Conservation (phyloP, 345 rosid species). For the Carallia pectinifolia region DNA sequence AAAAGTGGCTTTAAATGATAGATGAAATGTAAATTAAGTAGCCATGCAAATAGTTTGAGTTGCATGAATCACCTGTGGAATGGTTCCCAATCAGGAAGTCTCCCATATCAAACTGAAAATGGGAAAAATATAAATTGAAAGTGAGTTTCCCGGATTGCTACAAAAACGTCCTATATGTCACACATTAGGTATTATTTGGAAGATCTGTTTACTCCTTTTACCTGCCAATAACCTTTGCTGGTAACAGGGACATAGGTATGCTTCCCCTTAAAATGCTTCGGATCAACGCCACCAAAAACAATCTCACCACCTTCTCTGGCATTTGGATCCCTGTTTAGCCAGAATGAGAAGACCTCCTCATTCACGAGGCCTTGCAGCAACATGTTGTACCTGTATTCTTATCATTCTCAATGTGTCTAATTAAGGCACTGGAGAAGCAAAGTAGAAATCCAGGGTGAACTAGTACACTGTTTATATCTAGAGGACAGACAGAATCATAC, state of each 20-base stretch:
- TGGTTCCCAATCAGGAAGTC: conserved; percentile 52
- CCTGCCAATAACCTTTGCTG: conserved; percentile 83
- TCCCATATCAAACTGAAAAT: conserved; percentile 64
- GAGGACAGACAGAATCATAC: conserved; percentile 30
- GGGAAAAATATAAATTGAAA: not conserved
- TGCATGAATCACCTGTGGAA: conserved; percentile 55
- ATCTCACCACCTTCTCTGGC: conserved; percentile 64
- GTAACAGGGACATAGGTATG: conserved; percentile 74
- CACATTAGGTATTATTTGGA: not conserved
- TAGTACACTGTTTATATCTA: too few species aligned
- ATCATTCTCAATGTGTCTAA: conserved; percentile 4
- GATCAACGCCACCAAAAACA: conserved; percentile 80
- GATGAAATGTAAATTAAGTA: not conserved
- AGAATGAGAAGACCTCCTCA: conserved; percentile 67
- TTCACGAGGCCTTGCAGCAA: conserved; percentile 48
- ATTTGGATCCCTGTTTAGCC: conserved; percentile 60
- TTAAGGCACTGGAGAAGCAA: not conserved
- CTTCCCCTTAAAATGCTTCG: conserved; percentile 57
- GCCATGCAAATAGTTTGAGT: not conserved
- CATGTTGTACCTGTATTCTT: conserved; percentile 64
- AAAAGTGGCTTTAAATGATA: not conserved
- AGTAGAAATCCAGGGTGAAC: not conserved
- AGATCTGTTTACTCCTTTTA: conserved; percentile 13
- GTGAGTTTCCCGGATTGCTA: conserved; percentile 4
- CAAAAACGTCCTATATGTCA: not conserved